Evolutionary conservation across 1,284 basidiomycete species (phyloP), one percentile per base, ranked within the genome.

Genomic region (Grifola frondosa): DNA sequence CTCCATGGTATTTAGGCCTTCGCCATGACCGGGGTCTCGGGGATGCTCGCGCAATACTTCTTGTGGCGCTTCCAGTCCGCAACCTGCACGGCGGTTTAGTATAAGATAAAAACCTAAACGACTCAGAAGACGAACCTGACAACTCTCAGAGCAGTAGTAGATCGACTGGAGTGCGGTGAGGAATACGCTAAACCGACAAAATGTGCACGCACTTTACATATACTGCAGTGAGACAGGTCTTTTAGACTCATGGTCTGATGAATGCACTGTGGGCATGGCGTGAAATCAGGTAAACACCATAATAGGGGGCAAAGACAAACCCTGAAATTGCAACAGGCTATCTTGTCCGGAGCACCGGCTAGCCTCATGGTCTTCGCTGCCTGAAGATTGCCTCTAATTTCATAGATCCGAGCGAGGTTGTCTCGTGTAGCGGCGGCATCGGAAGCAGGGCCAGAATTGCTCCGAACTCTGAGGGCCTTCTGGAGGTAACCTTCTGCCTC

Each of bases 371-470:
- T 48, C 25, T 56, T 60, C 3, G 63, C 65, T 15, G 58, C 57
- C 12, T 34, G 30, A 24, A 64, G 23, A 35, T 64, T 49, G 17
- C 63, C 65, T 30, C 52, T 57, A 42, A 56, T 62, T 48, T 68
- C 66, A 29, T 59, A 60, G 3, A 68, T 49, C 31, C 53, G 56
- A 4, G 54, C 67, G 15, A 67, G 52, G 45, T 65, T 68, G 42
- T 69, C 66, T 15, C 64, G 52, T 22, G 66, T 61, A 12, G 58
- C 59, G 3, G 67, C 65, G 8, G 60, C 57, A 45, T 69, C 67
- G 16, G 62, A 48, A 6, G 39, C 39, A 17, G 53, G 46, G 6
- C 49, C 53, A 3, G 16, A 31, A 5, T 23, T 38, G 16, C 49
- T 56, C 41, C 65, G 60, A 16, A 68, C 54, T 5, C 49, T 32